Conservation (phyloP, 306 rosid species). For the Cucurbita maxima region DNA sequence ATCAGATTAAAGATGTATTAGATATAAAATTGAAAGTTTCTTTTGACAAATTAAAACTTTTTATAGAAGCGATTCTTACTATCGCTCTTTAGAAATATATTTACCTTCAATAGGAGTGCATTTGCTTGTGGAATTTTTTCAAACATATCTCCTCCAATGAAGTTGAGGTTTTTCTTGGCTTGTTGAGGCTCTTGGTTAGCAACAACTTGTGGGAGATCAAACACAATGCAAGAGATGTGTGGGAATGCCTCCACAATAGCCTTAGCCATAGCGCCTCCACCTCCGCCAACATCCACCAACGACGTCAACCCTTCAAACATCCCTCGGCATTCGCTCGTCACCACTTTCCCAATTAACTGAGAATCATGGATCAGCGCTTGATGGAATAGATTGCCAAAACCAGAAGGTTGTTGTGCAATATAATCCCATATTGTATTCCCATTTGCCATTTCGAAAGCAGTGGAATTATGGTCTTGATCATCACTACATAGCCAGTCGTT, state of each 20-base stretch:
- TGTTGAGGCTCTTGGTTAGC: constrained; percentile 2
- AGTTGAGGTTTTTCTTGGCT: background rate
- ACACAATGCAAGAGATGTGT: constrained; percentile 16
- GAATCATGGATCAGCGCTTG: constrained; percentile 24
- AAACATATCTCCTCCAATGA: constrained; percentile 23
- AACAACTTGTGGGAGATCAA: constrained; percentile 24
- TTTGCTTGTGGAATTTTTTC: constrained; percentile 13
- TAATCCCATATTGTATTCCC: constrained; percentile 17
- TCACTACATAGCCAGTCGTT: background rate
- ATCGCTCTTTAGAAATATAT: too few species aligned
- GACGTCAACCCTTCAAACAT: constrained; percentile 22
- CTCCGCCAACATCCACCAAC: constrained; percentile 34
- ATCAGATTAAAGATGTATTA: too few species aligned
- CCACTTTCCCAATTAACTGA: background rate
- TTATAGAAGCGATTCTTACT: too few species aligned
- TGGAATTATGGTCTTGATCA: background rate
- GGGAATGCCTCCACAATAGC: constrained; percentile 21
- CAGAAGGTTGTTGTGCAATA: background rate
- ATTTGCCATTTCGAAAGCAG: background rate
- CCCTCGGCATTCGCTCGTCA: constrained; percentile 3
- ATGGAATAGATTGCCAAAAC: background rate
- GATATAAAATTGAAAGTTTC: too few species aligned
- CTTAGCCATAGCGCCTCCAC: constrained; percentile 22
- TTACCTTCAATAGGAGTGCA: constrained; percentile 20
- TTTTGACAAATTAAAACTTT: too few species aligned